Evolutionary conservation across 805 yeast genomes (phyloP).

Genomic region (Yamadazyma sp.): DNA sequence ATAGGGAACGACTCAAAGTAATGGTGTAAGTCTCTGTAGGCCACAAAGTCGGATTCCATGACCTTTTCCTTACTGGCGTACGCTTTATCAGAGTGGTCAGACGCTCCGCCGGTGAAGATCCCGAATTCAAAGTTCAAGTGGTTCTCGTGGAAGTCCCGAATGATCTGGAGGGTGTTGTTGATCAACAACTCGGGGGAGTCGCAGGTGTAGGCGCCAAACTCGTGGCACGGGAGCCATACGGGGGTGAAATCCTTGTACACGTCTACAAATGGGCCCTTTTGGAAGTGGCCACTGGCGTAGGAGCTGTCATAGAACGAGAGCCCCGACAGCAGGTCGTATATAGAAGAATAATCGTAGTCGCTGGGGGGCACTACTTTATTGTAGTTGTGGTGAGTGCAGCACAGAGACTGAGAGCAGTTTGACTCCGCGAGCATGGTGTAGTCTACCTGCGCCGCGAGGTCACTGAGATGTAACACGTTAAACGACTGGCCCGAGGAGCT

Average conservation of each 20-base stretch:
- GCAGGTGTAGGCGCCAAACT: constrained; percentile 62
- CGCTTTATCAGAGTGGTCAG: constrained; percentile 57
- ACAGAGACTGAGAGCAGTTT: constrained; percentile 54
- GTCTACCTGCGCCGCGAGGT: constrained; percentile 58
- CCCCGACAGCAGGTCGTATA: constrained; percentile 19
- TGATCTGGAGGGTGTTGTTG: constrained; percentile 50
- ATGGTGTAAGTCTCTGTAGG: constrained; percentile 58
- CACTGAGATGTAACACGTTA: constrained; percentile 65
- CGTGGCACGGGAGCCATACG: constrained; percentile 50
- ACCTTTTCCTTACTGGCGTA: constrained; percentile 56
- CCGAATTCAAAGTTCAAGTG: constrained; percentile 54
- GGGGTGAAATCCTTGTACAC: constrained; percentile 15
- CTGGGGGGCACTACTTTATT: constrained; percentile 27
- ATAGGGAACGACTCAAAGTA: constrained; percentile 54
- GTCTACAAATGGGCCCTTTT: constrained; percentile 27
- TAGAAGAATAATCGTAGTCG: constrained; percentile 26
- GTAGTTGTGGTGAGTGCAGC: constrained; percentile 56
- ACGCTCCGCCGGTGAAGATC: constrained; percentile 70
- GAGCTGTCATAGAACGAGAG: constrained; percentile 27
- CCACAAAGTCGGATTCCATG: constrained; percentile 66
- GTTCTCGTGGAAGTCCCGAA: constrained; percentile 20
- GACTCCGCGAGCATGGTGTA: constrained; percentile 54
- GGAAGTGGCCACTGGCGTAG: constrained; percentile 24
- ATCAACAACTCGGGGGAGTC: constrained; percentile 64
- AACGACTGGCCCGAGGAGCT: constrained; percentile 33